Evolutionary conservation across 1,284 basidiomycete species (phyloP), one percentile per base, ranked within the genome.

Genomic region (Fomitiporia mediterranea): DNA sequence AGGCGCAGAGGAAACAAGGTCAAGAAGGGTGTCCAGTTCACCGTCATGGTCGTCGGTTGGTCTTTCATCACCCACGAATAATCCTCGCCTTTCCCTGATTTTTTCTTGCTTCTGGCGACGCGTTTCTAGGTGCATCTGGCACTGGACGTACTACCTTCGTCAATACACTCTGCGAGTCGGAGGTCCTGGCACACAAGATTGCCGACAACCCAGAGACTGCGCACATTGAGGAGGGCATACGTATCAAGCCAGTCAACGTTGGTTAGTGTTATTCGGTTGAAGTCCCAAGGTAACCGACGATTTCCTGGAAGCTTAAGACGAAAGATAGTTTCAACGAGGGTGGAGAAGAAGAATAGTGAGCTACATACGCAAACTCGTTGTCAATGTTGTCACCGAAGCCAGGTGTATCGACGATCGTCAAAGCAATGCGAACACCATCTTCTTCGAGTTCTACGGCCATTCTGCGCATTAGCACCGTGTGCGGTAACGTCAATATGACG

Each of bases 401-500:
- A 56, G 97, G 97, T 1, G 97, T 99, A 72, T 99, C 97, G 38
- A 99, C 95, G 63, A 99, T 94, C 51, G 97, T 99, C 63, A 99
- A 79, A 27, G 95, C 94, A 69, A 99, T 98, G 64, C 96, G 90
- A 62, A 98, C 91, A 42, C 97, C 97, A 65, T 99, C 97, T 72
- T 99, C 96, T 66, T 99, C 97, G 59, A 99, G 85, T 73, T 99
- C 96, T 94, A 67, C 28, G 59, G 56, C 51, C 27, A 32, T 43
- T 23, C 57, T 50, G 23, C 13, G 32, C 35, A 40, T 54, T 35
- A 17, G 37, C 35, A 30, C 42, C 34, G 13, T n/a, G n/a, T n/a
- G n/a, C n/a, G n/a, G n/a, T n/a, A 99, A 72, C 89, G 96, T 60
- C 96, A 99, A 84, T 99, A 99, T 75, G 97, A 99, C 65, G 96